Base-by-base conservation (phyloP, 2,329 filamentous ascomycete genomes). In the Chrysoporthe cubensis region DNA sequence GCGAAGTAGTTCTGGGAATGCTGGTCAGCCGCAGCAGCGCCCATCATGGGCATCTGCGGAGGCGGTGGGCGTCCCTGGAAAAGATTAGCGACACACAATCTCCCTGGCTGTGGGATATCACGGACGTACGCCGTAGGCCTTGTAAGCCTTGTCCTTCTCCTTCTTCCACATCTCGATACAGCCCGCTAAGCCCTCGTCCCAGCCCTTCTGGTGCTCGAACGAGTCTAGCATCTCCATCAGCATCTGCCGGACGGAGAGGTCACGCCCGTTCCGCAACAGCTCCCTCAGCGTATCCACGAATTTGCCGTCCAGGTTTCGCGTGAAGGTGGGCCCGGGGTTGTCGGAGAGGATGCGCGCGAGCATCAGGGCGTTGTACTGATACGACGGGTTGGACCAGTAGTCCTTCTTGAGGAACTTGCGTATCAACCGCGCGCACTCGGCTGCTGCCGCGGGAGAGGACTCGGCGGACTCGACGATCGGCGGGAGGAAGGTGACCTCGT, bases 331-430 rank as follows among this genome's bases (percentile, higher is more conserved):
- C 42, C 95, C 95, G 0, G 96, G 96, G 77, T 99, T 97, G 78
- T 98, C 94, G 73, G 90, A 86, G 72, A 99, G 83, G 75, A 99
- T 99, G 70, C 95, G 91, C 73, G 96, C 85, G 66, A 99, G 87
- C 96, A 98, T 98, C 75, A 98, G 89, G 71, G 93, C 91, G 81
- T 98, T 97, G 85, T 97, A 98, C 79, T 98, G 95, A 73, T 90
- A 89, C 74, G 91, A 89, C 11, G 92, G 83, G 58, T 82, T 83
- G 37, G 79, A 76, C 73, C 80, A 88, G 79, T 92, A 89, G 58
- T 94, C 91, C 72, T 89, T 90, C 73, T 88, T 85, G 69, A 99
- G 83, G 77, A 90, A 95, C 78, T 93, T 94, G 76, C 93, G 91
- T 76, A 98, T 93, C 72, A 91, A 84, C 72, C 87, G 83, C 62